Evolutionary conservation across 2,329 filamentous ascomycete genomes (phyloP), one percentile per base, ranked within the genome.

Genomic region (Grosmannia clavigera): DNA sequence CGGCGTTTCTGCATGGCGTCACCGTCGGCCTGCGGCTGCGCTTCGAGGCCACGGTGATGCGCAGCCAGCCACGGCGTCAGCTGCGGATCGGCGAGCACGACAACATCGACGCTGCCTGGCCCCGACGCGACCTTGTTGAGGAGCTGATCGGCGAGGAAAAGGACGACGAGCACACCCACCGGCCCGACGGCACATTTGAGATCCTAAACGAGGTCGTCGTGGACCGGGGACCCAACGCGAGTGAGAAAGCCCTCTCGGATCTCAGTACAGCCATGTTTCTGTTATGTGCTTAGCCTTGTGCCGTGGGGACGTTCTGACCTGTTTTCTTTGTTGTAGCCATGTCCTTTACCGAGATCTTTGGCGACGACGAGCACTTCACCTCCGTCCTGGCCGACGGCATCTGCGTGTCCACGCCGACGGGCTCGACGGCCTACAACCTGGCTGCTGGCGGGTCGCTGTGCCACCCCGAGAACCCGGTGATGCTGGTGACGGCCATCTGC

Each of bases 191-290:
- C 48, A 92, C 88, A 1, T 90, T 86, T 70, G 90, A 96, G 72
- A 95, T 97, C 61, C 75, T 99, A 63, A 99, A 99, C 68, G 94
- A 99, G 70, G 85, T 97, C n/a, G 92, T 99, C 10, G 84, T 97
- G 35, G 94, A 99, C 69, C 82, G 94, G 22, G 94, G 94, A 0
- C 94, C 94, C 7, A 96, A 95, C 72, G 85, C 92, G 54, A 96
- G 87, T 90, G 76, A 76, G 85, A 78, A 9, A 5, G 9, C 31
- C n/a, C 38, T n/a, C 7, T 55, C 52, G 5, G 31, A n/a, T 11
- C 9, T 35, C 33, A 35, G 33, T 35, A 35, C 33, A 35, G 33
- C 22, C 48, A 9, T 25, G 25, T 58, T 38, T 54, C 27, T 58
- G 31, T 31, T 33, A 31, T 31, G 31, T 31, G 5, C 5, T 31